Percentiles rank a stretch among this genome's conserved stretches.
phyloP scores from a whole-genome alignment of 2,329 filamentous ascomycete species.

The Exophiala sideris region DNA sequence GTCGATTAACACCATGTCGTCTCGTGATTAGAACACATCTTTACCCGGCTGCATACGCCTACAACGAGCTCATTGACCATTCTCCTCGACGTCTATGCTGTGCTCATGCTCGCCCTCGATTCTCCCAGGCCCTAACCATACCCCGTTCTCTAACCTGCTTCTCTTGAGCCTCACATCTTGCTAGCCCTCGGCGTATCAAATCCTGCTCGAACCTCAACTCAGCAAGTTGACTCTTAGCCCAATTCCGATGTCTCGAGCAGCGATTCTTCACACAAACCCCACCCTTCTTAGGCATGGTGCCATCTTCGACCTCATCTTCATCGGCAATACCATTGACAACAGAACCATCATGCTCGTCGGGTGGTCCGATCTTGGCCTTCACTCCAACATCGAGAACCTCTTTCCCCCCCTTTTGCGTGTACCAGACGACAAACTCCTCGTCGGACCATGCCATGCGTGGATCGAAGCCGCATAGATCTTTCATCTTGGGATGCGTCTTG shows the following conservation, averaged over 20 bases:
- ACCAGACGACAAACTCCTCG: constrained; percentile 48
- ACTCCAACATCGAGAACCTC: constrained; percentile 27
- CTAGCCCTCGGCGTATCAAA: constrained; percentile 20
- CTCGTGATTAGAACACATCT: too few relatives aligned
- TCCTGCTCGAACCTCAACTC: constrained; percentile 29
- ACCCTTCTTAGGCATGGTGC: constrained; percentile 31
- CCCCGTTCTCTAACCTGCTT: constrained; percentile 22
- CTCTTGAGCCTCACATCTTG: constrained; percentile 16
- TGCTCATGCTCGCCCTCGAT: constrained; percentile 5
- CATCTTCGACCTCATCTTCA: constrained; percentile 35
- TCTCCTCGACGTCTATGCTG: too few relatives aligned
- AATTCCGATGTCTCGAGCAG: constrained; percentile 48
- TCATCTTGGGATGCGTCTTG: constrained; percentile 44
- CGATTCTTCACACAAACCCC: constrained; percentile 48
- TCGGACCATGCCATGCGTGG: constrained; percentile 46
- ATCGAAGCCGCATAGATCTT: constrained; percentile 50
- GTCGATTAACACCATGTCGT: too few relatives aligned
- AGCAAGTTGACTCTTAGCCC: constrained; percentile 43
- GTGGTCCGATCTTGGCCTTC: constrained; percentile 29
- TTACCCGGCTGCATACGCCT: too few relatives aligned
- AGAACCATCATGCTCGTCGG: constrained; percentile 39
- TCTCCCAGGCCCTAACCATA: constrained; percentile 25
- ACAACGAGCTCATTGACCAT: too few relatives aligned
- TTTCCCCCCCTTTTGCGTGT: constrained; percentile 37
- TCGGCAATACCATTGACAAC: constrained; percentile 18